A percentile compares a stretch with the other conserved stretches of the same genome.
phyloP scores from a whole-genome alignment of 2,329 filamentous ascomycete genomes.

The Drechslera avenae region DNA sequence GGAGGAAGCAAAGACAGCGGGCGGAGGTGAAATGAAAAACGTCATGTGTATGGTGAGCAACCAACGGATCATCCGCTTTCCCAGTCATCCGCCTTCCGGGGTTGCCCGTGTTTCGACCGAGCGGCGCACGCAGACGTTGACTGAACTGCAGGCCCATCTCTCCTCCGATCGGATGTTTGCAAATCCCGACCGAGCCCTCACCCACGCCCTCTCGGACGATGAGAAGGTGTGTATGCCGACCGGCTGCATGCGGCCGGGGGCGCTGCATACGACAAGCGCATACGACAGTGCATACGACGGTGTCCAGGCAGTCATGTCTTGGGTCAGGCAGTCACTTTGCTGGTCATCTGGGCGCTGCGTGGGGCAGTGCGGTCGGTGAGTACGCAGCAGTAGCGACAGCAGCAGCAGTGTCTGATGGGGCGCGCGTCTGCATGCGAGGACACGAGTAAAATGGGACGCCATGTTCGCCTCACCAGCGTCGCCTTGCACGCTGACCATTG shows the following conservation, averaged over 20 bases:
- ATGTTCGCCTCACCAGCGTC: conserved; percentile 17
- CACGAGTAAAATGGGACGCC: not conserved
- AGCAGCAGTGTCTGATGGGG: conserved; percentile 9
- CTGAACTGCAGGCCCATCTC: conserved; percentile 5
- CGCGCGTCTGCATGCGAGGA: conserved; percentile 12
- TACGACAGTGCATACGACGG: too few relatives aligned
- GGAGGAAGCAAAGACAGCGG: conserved; percentile 9
- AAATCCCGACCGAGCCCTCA: conserved; percentile 9
- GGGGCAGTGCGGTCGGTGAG: conserved; percentile 3
- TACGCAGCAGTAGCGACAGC: conserved; percentile 3
- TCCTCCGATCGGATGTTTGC: conserved; percentile 11
- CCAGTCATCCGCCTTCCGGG: conserved; percentile 15
- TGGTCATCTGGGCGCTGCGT: conserved; percentile 10
- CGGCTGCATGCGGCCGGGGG: conserved; percentile 9
- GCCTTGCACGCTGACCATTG: too few relatives aligned
- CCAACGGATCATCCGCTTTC: conserved; percentile 13
- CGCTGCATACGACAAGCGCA: conserved; percentile 7
- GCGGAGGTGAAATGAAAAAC: not conserved
- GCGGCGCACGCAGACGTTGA: conserved; percentile 17
- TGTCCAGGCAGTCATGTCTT: conserved; percentile 11
- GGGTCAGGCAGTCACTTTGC: not conserved
- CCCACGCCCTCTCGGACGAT: conserved; percentile 5
- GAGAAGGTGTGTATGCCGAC: conserved; percentile 6
- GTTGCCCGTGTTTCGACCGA: conserved; percentile 30
- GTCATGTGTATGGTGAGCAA: not conserved